A percentile compares a stretch with the other conserved stretches of the same genome.
Conservation (phyloP, 164 flowering plant genomes). For the Chimonanthus salicifolius region DNA sequence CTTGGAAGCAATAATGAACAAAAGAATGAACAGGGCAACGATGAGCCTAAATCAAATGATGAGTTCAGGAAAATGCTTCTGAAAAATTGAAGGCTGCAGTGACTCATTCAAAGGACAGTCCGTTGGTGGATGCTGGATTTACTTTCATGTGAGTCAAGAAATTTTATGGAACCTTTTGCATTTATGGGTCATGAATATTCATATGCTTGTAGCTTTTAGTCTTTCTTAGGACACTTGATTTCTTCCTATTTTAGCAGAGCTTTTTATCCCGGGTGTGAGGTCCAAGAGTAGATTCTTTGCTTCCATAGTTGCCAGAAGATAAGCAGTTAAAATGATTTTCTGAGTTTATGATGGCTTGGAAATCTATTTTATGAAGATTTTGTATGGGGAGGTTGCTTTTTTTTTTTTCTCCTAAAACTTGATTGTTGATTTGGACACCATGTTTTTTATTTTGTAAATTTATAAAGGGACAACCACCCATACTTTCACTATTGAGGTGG, state of each 20-base stretch:
- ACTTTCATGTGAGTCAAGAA: background rate
- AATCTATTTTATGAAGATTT: too few relatives aligned
- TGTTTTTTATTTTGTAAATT: too few relatives aligned
- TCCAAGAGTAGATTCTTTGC: background rate
- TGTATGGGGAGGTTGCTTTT: too few relatives aligned
- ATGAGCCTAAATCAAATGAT: constrained; percentile 69
- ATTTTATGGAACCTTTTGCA: too few relatives aligned
- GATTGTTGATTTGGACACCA: too few relatives aligned
- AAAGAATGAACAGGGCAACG: constrained; percentile 31
- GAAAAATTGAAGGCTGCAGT: constrained; percentile 20
- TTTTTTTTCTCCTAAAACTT: too few relatives aligned
- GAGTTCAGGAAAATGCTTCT: constrained; percentile 79
- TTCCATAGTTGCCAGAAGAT: background rate
- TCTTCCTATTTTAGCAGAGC: too few relatives aligned
- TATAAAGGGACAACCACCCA: too few relatives aligned
- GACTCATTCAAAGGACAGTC: background rate
- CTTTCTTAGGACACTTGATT: background rate
- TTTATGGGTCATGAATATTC: too few relatives aligned
- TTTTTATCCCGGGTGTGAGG: too few relatives aligned
- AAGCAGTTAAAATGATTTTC: background rate
- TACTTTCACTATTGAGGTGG: too few relatives aligned
- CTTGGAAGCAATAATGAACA: constrained; percentile 32
- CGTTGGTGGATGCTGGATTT: background rate
- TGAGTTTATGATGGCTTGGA: background rate
- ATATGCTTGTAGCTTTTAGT: background rate